Evolutionary conservation across 2,329 filamentous ascomycete species (phyloP).

Genomic region (Aspergillus pseudoterreus): DNA sequence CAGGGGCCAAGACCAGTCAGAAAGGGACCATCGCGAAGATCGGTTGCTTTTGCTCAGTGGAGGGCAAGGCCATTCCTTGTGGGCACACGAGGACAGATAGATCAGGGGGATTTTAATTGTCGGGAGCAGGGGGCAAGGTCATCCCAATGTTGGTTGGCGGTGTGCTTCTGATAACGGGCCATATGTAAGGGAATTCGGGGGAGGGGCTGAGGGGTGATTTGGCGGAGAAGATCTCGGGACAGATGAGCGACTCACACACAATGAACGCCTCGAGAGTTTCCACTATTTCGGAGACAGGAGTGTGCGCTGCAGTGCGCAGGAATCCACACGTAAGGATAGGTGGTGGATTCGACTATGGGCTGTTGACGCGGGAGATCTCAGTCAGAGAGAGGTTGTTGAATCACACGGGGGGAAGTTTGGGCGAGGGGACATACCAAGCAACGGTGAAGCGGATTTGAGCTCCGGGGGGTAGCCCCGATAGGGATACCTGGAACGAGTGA

Average conservation of each 20-base stretch:
- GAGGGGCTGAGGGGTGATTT: slow-evolving; percentile 36
- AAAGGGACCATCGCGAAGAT: slow-evolving; percentile 11
- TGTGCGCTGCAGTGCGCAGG: slow-evolving; percentile 6
- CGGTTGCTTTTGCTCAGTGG: slow-evolving; percentile 6
- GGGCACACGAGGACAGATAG: slow-evolving; percentile 13
- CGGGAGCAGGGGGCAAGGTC: slow-evolving; percentile 13
- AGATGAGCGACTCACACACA: slow-evolving; percentile 32
- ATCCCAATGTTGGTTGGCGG: slow-evolving; percentile 23
- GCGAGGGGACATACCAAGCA: slow-evolving; percentile 9
- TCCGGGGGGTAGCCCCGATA: not conserved
- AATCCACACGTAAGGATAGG: slow-evolving; percentile 21
- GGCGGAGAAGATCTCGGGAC: slow-evolving; percentile 27
- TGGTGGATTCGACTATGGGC: slow-evolving; percentile 7
- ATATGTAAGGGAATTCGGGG: slow-evolving; percentile 34
- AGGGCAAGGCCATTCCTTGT: slow-evolving; percentile 7
- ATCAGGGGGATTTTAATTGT: slow-evolving; percentile 8
- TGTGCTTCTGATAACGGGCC: slow-evolving; percentile 23
- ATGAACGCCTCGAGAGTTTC: slow-evolving; percentile 35
- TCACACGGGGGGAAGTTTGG: slow-evolving; percentile 16
- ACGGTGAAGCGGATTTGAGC: slow-evolving; percentile 12
- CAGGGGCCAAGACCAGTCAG: slow-evolving; percentile 22
- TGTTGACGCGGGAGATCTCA: slow-evolving; percentile 32
- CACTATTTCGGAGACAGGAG: slow-evolving; percentile 12
- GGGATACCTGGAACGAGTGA: slow-evolving; percentile 25
- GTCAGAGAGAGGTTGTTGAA: slow-evolving; percentile 19